phyloP scores from a whole-genome alignment of 2,329 filamentous ascomycete species.

The Colletotrichum chrysophilum region DNA sequence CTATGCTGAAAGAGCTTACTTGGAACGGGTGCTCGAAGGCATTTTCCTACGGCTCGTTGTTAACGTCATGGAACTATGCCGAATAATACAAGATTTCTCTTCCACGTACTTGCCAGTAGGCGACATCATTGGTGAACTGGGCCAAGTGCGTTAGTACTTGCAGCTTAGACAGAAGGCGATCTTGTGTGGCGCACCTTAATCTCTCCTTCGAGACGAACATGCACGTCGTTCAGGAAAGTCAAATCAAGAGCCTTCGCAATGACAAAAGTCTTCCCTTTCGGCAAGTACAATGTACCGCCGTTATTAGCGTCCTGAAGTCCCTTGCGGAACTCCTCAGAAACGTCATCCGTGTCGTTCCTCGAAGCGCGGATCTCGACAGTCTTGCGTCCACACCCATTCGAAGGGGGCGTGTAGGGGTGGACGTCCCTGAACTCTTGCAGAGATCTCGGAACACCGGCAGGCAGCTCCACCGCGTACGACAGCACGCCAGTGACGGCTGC shows the following conservation, averaged over 20 bases:
- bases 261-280: constrained; percentile 59
- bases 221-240: constrained; percentile 62
- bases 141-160: no score
- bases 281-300: constrained; percentile 60
- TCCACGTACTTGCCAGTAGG: constrained; percentile 39
- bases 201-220: constrained; percentile 64
- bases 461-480: constrained; percentile 13
- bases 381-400: constrained; percentile 14
- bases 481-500: constrained; percentile 1
- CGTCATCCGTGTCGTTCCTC: constrained; percentile 58
- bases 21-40: constrained; percentile 47
- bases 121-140: constrained; percentile 47
- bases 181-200: constrained; percentile 31
- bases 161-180: no score
- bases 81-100: background rate
- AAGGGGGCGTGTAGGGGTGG: constrained; percentile 13
- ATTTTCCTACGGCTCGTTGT: constrained; percentile 31
- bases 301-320: constrained; percentile 62
- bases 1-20: background rate
- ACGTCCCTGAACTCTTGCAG: constrained; percentile 20
- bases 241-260: constrained; percentile 65
- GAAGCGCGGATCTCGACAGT: constrained; percentile 35
- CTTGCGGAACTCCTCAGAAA: constrained; percentile 59
- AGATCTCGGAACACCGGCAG: constrained; percentile 18
- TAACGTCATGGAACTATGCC: background rate